Evolutionary conservation across 192 early-diverging fungal genomes (phyloP), one percentile per base, ranked within the genome.

Genomic region (Backusella tarrabulga): DNA sequence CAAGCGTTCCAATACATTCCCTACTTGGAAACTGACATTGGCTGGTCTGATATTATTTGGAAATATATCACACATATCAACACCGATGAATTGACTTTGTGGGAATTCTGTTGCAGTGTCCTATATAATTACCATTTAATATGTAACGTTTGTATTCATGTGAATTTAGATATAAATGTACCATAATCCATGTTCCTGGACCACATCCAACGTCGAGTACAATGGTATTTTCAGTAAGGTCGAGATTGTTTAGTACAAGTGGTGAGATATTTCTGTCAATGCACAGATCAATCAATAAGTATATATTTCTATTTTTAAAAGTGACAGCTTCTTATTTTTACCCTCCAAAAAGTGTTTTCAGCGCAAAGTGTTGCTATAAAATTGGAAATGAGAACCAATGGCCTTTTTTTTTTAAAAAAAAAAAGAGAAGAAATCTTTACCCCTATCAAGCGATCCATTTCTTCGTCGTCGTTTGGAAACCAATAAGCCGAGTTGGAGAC

Each of bases 151-250:
- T 21, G 8, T 26, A 42, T 7, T 46, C 34, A 50, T 40, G 41
- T 54, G 21, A 9, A 34, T 50, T 63, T 54, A 42, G 3, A 63
- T 79, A n/a, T 40, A 26, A 21, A 44, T 44, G 42, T 79, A 79
- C 81, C 77, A 79, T 67, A 26, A 78, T 46, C 81, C 81, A 83
- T 9, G 81, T 79, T 38, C 77, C 81, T 52, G 77, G 75, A 9
- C 77, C 81, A 50, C 78, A 83, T 42, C 82, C 82, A 34, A 75
- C 38, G 71, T 83, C 82, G 15, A 83, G 35, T 15, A 80, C 72
- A 19, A 71, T 71, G 14, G 68, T 73, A 56, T 67, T 36, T 35
- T 74, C 15, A 46, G 67, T 32, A 34, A 21, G 23, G 3, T 44
- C 19, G 11, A 68, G 15, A 44, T 52, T 9, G 2, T 32, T 71